Base-by-base conservation (phyloP, 768 basidiomycete genomes). In the Naganishia friedmannii region DNA sequence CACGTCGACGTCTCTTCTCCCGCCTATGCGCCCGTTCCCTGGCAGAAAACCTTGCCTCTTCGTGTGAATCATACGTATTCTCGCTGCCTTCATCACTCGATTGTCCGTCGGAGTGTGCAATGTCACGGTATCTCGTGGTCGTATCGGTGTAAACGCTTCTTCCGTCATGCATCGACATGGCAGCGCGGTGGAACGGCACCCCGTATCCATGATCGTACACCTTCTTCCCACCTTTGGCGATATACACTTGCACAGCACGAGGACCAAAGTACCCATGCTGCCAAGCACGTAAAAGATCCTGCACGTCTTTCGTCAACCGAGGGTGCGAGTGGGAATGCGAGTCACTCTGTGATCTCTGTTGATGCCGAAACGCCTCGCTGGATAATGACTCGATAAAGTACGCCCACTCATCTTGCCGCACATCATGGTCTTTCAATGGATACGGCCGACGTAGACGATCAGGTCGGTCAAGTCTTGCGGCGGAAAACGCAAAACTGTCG, bases 201-300 rank as follows among this genome's bases (percentile, higher is more conserved):
- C 55, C 57, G 9, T 53, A 48, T 12, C 65, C 66, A 17, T 31
- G 68, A 28, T 57, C 70, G 51, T 58, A 71, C 15, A 68, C 37
- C 21, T 51, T 53, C 54, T 65, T 67, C 19, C 70, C 70, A 7
- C 67, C 37, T 31, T 39, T 60, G 7, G 70, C 31, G 9, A 66
- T 42, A 56, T 66, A 67, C 56, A 71, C 58, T 34, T 68, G 53
- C 42, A 71, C 56, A 1, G 66, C 65, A 28, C 70, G 54, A 29
- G 70, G 70, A 46, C 66, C 66, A 55, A 71, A 71, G 51, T 67
- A 71, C 21, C 66, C 70, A 28, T 53, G 55, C 31, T 67, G 55
- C 70, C 70, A 71, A 1, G 70, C 70, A 29, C 66, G 45, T n/a
- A 56, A 26, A 17, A 63, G 46, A 21, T 53, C 65, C 21, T 71